Conservation (phyloP, 2,329 filamentous ascomycete genomes). For the Epichloe sibirici region DNA sequence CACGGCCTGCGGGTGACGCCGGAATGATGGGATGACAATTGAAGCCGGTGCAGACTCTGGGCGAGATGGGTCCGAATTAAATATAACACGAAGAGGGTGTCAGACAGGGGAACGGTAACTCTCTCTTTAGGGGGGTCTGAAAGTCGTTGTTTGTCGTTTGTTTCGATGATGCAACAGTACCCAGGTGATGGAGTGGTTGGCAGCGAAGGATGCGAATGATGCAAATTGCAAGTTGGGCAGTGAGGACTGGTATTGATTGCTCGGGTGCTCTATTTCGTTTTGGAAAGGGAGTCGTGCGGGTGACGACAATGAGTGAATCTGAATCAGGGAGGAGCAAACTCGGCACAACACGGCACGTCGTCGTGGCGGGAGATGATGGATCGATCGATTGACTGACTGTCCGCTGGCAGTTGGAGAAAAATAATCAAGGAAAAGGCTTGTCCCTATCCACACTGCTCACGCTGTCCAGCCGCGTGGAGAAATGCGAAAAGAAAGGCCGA, state of each 20-base stretch:
- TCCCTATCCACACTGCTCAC: not conserved
- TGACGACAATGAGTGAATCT: slow-evolving; percentile 7
- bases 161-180: not conserved
- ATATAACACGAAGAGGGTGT: not conserved
- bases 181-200: not conserved
- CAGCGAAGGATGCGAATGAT: not conserved
- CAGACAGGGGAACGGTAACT: not conserved
- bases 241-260: not conserved
- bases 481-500: not conserved
- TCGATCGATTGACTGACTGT: not conserved
- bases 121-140: not conserved
- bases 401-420: not conserved
- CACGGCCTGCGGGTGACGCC: too few relatives aligned
- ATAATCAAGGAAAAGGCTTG: not conserved
- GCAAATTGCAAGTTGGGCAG: not conserved
- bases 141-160: not conserved
- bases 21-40: too few relatives aligned
- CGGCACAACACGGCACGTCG: not conserved
- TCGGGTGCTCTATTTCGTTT: not conserved
- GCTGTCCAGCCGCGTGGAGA: slow-evolving; percentile 5
- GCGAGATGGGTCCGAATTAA: not conserved
- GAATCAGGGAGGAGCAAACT: slow-evolving; percentile 6
- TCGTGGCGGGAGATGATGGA: not conserved
- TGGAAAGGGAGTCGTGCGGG: not conserved
- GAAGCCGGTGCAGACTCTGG: too few relatives aligned